Evolutionary conservation across 352 stramenopile species (phyloP).

Genomic region (Phytophthora vignae): DNA sequence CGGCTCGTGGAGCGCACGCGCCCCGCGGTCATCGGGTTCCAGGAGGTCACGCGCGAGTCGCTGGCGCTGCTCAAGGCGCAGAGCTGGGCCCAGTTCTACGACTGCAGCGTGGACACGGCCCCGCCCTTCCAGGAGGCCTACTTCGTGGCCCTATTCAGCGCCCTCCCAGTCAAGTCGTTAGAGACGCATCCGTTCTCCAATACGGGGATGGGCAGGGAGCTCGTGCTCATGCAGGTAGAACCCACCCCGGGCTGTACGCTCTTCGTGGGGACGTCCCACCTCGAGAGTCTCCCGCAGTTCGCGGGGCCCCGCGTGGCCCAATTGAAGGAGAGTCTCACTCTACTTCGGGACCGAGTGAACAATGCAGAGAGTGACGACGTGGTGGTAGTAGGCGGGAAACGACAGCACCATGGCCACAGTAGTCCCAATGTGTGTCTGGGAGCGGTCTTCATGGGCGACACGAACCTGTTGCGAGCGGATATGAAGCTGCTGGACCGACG

Average conservation of each 20-base stretch:
- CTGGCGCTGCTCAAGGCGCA: slow-evolving; percentile 64
- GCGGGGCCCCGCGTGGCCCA: slow-evolving; percentile 52
- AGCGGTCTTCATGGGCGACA: slow-evolving; percentile 82
- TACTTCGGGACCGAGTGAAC: slow-evolving; percentile 57
- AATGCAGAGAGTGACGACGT: slow-evolving; percentile 24
- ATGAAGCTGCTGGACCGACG: slow-evolving; percentile 64
- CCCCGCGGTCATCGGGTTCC: slow-evolving; percentile 76
- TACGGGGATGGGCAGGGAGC: slow-evolving; percentile 77
- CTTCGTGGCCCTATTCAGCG: slow-evolving; percentile 83
- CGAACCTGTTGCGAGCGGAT: slow-evolving; percentile 67
- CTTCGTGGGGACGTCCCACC: slow-evolving; percentile 69
- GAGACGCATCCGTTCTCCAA: slow-evolving; percentile 77
- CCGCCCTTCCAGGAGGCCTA: slow-evolving; percentile 78
- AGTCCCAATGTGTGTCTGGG: slow-evolving; percentile 51
- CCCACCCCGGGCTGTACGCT: slow-evolving; percentile 53
- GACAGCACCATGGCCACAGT: not conserved
- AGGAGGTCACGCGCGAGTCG: slow-evolving; percentile 76
- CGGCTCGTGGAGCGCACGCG: slow-evolving; percentile 55
- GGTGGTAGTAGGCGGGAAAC: slow-evolving; percentile 14
- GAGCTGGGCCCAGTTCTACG: slow-evolving; percentile 73
- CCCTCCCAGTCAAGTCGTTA: slow-evolving; percentile 64
- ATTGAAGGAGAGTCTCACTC: slow-evolving; percentile 59
- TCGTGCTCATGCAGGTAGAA: slow-evolving; percentile 68
- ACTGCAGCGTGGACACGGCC: slow-evolving; percentile 78
- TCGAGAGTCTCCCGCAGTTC: slow-evolving; percentile 79